These are phyloP conservation scores for Xenosphaeropsis pyriputrescens DNA, from an alignment of 2,329 filamentous ascomycete genomes.

Conservation along the genomic window DNA sequence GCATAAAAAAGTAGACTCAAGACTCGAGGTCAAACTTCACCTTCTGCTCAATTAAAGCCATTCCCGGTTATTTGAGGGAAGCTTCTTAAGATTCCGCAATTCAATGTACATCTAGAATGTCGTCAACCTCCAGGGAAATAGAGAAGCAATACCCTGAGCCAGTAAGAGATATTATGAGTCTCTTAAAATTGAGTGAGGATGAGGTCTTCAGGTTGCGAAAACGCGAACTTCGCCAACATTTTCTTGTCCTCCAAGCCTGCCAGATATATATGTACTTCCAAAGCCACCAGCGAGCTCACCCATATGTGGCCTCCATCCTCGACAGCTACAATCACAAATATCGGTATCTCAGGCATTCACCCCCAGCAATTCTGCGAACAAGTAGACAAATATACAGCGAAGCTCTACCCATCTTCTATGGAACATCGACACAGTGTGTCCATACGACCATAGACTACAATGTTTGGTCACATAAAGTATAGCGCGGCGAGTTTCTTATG, in stretches of 20 bases:
- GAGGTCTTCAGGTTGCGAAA: constrained; percentile 11
- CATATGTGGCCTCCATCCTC: constrained; percentile 11
- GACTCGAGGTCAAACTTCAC: no score
- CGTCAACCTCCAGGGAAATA: no score
- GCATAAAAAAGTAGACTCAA: no score
- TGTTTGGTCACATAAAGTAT: constrained; percentile 13
- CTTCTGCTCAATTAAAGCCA: no score
- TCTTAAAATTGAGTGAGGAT: constrained; percentile 10
- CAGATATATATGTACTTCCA: constrained; percentile 9
- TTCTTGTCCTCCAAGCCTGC: constrained; percentile 11
- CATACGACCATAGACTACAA: constrained; percentile 12
- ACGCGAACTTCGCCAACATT: constrained; percentile 9
- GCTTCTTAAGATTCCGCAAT: no score
- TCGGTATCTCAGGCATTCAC: constrained; percentile 11
- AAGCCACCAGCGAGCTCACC: constrained; percentile 5
- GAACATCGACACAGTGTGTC: constrained; percentile 8
- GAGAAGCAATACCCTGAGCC: no score
- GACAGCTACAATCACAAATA: constrained; percentile 13
- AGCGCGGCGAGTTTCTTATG: constrained; percentile 10
- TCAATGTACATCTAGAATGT: no score
- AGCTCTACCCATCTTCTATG: constrained; percentile 13
- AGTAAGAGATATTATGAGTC: constrained; percentile 3
- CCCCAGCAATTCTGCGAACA: constrained; percentile 7
- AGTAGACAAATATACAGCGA: constrained; percentile 12
- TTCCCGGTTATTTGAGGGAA: no score